These are phyloP conservation scores for Colletotrichum tamarilloi DNA, from an alignment of 2,329 filamentous ascomycete genomes.

Conservation along the genomic window DNA sequence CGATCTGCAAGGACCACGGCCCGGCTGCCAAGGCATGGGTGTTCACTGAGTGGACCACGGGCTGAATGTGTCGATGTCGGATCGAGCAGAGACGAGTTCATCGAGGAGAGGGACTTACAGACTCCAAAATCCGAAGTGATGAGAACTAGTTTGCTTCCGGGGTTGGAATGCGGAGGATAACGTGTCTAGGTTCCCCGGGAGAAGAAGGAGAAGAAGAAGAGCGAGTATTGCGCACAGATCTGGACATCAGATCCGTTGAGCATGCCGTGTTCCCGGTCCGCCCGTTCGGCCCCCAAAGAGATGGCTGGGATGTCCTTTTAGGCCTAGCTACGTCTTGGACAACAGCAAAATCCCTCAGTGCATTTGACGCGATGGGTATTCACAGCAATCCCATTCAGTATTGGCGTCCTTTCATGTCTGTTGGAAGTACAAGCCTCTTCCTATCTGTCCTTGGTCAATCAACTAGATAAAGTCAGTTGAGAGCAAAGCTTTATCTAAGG, in stretches of 20 bases:
- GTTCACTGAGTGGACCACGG: not conserved
- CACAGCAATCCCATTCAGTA: not conserved
- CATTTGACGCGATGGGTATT: not conserved
- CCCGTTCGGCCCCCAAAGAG: not conserved
- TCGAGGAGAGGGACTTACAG: not conserved
- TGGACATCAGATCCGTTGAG: not conserved
- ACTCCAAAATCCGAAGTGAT: not conserved
- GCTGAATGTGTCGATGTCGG: not conserved
- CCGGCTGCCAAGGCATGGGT: slow-evolving; percentile 2
- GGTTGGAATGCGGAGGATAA: not conserved
- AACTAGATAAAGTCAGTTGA: not conserved
- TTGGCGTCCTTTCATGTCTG: not conserved
- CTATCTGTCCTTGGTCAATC: not conserved
- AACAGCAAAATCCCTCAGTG: not conserved
- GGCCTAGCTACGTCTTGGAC: not conserved
- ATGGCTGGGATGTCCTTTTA: not conserved
- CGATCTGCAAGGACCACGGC: not conserved
- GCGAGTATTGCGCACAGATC: not conserved
- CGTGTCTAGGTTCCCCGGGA: not conserved
- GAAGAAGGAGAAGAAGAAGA: not conserved
- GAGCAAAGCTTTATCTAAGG: not conserved
- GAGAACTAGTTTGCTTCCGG: not conserved
- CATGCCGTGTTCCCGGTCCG: not conserved
- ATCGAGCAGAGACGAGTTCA: not conserved
- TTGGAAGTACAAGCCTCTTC: not conserved